Evolutionary conservation across 768 basidiomycete species (phyloP), one percentile per base, ranked within the genome.

Genomic region (Suillus ampliporus): DNA sequence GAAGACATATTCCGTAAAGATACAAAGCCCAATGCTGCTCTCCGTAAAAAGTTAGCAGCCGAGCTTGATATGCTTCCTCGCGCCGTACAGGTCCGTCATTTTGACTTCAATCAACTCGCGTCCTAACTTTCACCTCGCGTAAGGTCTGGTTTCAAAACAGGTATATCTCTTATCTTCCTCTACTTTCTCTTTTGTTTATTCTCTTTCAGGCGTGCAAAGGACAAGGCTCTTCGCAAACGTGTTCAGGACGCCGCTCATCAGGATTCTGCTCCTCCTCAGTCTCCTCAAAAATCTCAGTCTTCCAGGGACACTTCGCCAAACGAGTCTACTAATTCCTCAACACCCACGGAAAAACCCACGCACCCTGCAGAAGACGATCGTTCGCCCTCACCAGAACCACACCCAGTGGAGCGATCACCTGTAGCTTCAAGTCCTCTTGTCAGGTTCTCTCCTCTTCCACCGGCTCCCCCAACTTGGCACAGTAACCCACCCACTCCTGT

Each of bases 121-220:
- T 67, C 67, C 70, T 71, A 69, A 68, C 63, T 23, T 31, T 6
- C 7, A 38, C 61, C 61, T 68, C 75, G 67, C 63, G 61, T 64
- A 79, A 97, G 87, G 96, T 94, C 28, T 93, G 92, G 92, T 94
- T 94, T 75, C 92, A 95, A 77, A 95, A 95, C 74, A 83, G 92
- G 89, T 91, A 69, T 61, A 72, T 70, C 53, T 38, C 63, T 51
- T 47, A 64, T 3, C 38, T 48, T 50, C 23, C 21, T 63, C 17
- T 66, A 51, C 61, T n/a, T 58, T 48, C 53, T 61, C 7, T 50
- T 14, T 66, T 67, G 23, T 1, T 41, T 9, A 47, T 66, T 41
- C 63, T 44, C 58, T 23, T 62, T 37, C 74, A 91, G 91, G 61
- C 89, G 93, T 61, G 93, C 93, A 58, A 95, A 95, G 76, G 91